Base-by-base conservation (phyloP, 257 asterid genomes). In the Solanum peruvianum region DNA sequence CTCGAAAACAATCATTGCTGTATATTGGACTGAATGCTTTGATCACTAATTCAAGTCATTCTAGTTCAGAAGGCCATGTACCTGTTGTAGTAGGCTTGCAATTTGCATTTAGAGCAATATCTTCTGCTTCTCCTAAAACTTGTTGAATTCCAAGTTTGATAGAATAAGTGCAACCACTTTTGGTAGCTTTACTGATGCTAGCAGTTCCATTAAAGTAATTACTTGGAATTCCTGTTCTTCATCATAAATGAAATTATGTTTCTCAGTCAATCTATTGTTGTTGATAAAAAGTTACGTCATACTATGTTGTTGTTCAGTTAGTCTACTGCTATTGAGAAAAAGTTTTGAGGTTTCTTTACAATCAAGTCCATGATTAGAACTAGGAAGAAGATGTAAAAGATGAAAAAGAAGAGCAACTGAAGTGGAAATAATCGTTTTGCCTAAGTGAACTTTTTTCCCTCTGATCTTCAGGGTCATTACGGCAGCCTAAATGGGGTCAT, bases 401-500 rank as follows among this genome's bases (percentile, higher is more conserved):
- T 47, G 21, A 0, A 25, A 9, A 25, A 15, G 33, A 16, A 44
- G 16, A 47, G 18, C 7, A 47, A 20, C 25, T 47, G 85, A 49
- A 49, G 69, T 81, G 69, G 29, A 49, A 81, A 81, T 81, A 33
- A 49, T 49, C 3, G 67, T 49, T 29, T 81, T 16, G 31, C 85
- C 44, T 29, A 80, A 49, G 31, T 81, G 44, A 49, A 10, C 25
- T 16, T 29, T 10, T 20, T 20, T 11, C 85, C 27, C 85, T 49
- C 18, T 81, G 85, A 29, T 29, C 20, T 47, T 49, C 91, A 97
- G 99, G 99, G 87, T 90, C 96, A 58, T 58, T 92, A 87, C 92
- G 95, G 89, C 92, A 96, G 87, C 99, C 99, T 58, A 97, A 97
- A 90, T 97, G 99, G 99, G 99, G 99, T 58, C 99, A 97, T 91